Evolutionary conservation across 768 basidiomycete genomes (phyloP).

Genomic region (Phanerochaete sordida): DNA sequence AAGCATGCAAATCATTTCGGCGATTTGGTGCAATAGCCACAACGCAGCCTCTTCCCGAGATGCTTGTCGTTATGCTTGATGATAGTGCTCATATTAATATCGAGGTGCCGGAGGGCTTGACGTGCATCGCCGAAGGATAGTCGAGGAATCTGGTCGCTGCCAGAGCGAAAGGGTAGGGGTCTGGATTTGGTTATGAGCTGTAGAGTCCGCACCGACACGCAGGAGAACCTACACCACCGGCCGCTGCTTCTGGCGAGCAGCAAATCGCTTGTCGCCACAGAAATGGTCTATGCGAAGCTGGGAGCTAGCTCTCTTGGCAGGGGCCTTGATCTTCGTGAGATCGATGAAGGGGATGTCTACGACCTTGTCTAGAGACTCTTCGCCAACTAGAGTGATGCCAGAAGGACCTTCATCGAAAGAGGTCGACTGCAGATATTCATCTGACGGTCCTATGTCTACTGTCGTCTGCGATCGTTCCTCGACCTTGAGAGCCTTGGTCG

Average conservation of each 20-base stretch:
- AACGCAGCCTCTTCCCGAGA: slow-evolving; percentile 4
- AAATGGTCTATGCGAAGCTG: background rate
- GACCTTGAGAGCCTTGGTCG: background rate
- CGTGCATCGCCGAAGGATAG: background rate
- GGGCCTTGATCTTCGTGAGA: background rate
- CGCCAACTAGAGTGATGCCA: background rate
- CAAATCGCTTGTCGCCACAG: background rate
- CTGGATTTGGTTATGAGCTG: background rate
- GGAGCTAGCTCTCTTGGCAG: background rate
- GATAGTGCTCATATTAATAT: background rate
- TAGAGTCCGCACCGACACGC: too few relatives aligned
- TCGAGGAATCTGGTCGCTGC: background rate
- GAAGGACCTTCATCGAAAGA: background rate
- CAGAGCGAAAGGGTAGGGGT: background rate
- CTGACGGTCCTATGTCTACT: background rate
- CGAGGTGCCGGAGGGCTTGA: background rate
- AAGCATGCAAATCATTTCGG: background rate
- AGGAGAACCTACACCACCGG: too few relatives aligned
- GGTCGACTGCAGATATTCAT: background rate
- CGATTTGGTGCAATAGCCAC: background rate
- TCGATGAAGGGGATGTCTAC: background rate
- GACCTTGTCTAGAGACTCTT: background rate
- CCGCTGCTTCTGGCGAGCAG: background rate
- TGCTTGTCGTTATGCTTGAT: background rate
- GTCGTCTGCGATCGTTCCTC: background rate